Evolutionary conservation across 108 stramenopile species (phyloP).

Genomic region (Phaeodactylum tricornutum): DNA sequence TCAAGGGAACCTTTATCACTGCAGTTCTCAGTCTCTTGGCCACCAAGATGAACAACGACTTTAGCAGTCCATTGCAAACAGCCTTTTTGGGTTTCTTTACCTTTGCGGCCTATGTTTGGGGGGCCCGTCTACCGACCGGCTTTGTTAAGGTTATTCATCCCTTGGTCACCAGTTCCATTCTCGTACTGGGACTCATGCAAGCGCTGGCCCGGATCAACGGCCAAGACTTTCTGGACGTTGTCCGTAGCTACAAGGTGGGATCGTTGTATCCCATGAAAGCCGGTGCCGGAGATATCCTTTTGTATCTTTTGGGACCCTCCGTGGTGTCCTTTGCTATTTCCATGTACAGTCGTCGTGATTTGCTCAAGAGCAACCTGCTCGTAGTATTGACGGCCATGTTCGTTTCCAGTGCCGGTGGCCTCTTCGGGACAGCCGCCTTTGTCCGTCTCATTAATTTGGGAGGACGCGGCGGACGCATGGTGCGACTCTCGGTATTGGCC

Average conservation of each 20-base stretch:
- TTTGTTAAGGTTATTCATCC: constrained; percentile 70
- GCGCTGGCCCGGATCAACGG: constrained; percentile 27
- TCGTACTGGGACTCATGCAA: constrained; percentile 23
- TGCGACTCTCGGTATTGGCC: constrained; percentile 66
- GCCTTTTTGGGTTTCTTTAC: constrained; percentile 40
- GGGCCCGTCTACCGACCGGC: constrained; percentile 41
- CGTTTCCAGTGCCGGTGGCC: constrained; percentile 55
- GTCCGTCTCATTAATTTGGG: constrained; percentile 46
- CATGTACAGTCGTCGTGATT: constrained; percentile 52
- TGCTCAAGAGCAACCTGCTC: constrained; percentile 56
- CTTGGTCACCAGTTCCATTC: constrained; percentile 43
- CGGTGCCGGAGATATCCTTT: constrained; percentile 64
- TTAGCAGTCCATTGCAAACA: constrained; percentile 38
- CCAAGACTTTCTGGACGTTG: constrained; percentile 26
- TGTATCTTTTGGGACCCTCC: constrained; percentile 67
- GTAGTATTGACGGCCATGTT: constrained; percentile 43
- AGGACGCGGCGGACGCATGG: constrained; percentile 16
- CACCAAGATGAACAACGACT: constrained; percentile 9
- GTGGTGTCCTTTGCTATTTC: constrained; percentile 64
- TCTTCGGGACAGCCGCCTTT: constrained; percentile 69
- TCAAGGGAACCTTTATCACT: constrained; percentile 24
- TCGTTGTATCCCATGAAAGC: constrained; percentile 32
- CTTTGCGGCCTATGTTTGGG: constrained; percentile 57
- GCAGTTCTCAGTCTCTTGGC: constrained; percentile 27
- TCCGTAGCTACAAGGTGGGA: constrained; percentile 62